Evolutionary conservation across 805 yeast species (phyloP).

Genomic region (Aciculoconidium aculeatum): DNA sequence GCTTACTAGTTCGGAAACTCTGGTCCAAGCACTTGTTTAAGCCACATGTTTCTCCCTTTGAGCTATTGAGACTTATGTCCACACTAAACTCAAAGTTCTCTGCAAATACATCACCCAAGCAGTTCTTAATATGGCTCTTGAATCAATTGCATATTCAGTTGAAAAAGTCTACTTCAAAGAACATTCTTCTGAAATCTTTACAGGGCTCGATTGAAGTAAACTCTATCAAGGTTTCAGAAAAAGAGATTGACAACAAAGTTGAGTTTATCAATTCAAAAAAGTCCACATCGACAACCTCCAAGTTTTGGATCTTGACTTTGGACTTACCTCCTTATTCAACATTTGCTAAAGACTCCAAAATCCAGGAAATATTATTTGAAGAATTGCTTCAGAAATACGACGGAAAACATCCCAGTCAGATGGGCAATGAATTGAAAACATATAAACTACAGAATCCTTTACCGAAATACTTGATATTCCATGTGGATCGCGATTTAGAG

Average conservation of each 20-base stretch:
- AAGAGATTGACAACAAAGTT: constrained; percentile 13
- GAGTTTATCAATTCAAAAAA: constrained; percentile 16
- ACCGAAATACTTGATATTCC: constrained; percentile 53
- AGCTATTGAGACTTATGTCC: constrained; percentile 39
- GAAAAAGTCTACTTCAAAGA: constrained; percentile 10
- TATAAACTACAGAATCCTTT: constrained; percentile 33
- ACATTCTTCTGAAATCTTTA: constrained; percentile 31
- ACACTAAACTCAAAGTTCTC: constrained; percentile 2
- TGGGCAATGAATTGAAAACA: constrained; percentile 28
- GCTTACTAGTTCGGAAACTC: constrained; percentile 46
- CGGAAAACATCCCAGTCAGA: constrained; percentile 21
- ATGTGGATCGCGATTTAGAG: constrained; percentile 43
- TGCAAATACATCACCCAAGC: constrained; percentile 39
- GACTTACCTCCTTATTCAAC: constrained; percentile 55
- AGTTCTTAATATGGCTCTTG: constrained; percentile 55
- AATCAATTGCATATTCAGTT: constrained; percentile 35
- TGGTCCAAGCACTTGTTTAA: constrained; percentile 62
- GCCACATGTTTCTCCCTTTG: constrained; percentile 63
- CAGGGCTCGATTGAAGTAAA: constrained; percentile 48
- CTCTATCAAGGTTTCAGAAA: constrained; percentile 11
- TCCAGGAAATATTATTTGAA: constrained; percentile 46
- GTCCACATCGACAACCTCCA: constrained; percentile 4
- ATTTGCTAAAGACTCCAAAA: constrained; percentile 34
- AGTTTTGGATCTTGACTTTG: constrained; percentile 52
- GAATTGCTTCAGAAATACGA: constrained; percentile 40